Base-by-base conservation (phyloP, 2,329 filamentous ascomycete genomes). In the Sporothrix curviconia region DNA sequence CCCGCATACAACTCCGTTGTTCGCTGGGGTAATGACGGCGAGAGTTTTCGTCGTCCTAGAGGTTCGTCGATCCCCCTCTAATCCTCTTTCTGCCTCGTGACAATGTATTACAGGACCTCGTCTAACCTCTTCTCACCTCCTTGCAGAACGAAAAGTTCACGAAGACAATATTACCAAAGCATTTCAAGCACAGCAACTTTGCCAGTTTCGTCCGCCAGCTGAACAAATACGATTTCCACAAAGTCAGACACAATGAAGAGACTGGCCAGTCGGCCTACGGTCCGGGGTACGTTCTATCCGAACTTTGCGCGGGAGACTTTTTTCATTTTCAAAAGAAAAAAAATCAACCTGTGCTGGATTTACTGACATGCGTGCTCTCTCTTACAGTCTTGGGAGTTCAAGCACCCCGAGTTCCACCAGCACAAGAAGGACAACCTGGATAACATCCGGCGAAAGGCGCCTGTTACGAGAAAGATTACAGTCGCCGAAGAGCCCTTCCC, bases 181-280 rank as follows among this genome's bases (percentile, higher is more conserved):
- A 97, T 68, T 99, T 99, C 79, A 99, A 99, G 74, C 94, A 97
- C 74, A 95, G 90, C 81, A 96, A 96, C 71, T 96, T 96, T 76
- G 92, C 92, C 32, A 96, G 91, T 73, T 96, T 96, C 69, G 92
- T 96, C 59, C 87, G 92, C 50, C 92, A 96, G 71, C 39, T 60
- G 22, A 60, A 60, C 55, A 60, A 57, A 24, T 60, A 60, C 40
- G 58, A 99, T 69, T 99, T 99, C 66, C 94, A 99, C 78, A 99
- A 99, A 78, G 92, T 97, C 62, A 84, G 94, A 63, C 89, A 92
- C 66, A 95, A 90, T 64, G 90, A 95, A 68, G 90, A 95, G 67
- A 90, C 82, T 66, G 87, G 87, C 25, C 82, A 89, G 65, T 90
- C 89, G 57, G 87, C 86, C 7, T 95, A 95, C 66, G 90, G 90